These are phyloP conservation scores for Lasiodiplodia hormozganensis DNA, from an alignment of 2,329 filamentous ascomycete species.

Conservation along the genomic window DNA sequence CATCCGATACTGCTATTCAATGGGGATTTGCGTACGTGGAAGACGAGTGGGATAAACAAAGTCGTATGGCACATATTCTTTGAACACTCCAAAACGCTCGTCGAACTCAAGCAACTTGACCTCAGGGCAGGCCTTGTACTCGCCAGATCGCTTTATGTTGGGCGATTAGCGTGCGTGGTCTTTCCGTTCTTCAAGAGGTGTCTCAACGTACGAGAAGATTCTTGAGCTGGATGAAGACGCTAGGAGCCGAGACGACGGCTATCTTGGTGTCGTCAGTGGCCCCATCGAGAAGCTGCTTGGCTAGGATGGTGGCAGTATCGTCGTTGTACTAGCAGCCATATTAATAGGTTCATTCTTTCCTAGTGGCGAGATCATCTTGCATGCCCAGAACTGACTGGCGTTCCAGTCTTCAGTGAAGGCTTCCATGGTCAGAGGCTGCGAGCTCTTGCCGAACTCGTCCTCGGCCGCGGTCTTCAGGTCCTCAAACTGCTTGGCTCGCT, in stretches of 20 bases:
- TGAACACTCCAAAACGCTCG: constrained; percentile 74
- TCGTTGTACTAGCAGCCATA: constrained; percentile 67
- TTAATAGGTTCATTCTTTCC: constrained; percentile 8
- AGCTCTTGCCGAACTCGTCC: constrained; percentile 54
- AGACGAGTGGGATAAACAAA: constrained; percentile 72
- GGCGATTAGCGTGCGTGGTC: background rate
- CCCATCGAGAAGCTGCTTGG: constrained; percentile 69
- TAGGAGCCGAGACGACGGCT: constrained; percentile 76
- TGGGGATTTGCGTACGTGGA: constrained; percentile 53
- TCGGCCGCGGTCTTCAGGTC: constrained; percentile 69
- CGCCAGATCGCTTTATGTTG: constrained; percentile 29
- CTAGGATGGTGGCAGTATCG: constrained; percentile 70
- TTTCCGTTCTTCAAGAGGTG: too few species aligned
- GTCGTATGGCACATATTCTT: constrained; percentile 78
- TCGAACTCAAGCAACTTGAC: constrained; percentile 77
- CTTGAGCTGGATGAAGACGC: constrained; percentile 77
- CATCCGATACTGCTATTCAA: background rate
- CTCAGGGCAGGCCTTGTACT: constrained; percentile 55
- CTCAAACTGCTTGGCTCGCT: constrained; percentile 70
- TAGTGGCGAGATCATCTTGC: constrained; percentile 22
- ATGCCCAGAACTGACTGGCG: constrained; percentile 81
- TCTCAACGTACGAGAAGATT: constrained; percentile 65
- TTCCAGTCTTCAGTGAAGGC: constrained; percentile 84
- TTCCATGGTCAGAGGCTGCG: constrained; percentile 64
- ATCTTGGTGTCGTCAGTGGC: constrained; percentile 65